Evolutionary conservation across 129 eudicot species (phyloP), one percentile per base, ranked within the genome.

Genomic region (Escallonia herrerae): DNA sequence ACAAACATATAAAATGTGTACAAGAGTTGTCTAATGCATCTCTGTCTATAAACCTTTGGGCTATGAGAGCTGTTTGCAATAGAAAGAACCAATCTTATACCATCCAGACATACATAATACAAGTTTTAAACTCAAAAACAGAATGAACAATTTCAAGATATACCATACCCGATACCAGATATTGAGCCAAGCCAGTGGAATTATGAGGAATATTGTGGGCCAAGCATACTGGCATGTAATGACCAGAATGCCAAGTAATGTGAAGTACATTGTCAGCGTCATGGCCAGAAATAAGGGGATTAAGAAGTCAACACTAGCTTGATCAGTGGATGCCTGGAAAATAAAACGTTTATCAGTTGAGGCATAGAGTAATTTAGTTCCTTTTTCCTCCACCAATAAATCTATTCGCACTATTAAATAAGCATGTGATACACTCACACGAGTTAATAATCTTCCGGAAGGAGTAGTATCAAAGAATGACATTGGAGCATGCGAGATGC

Each of bases 391-490:
- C 56, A 4, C 5, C 2, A 51, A 51, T 3, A 0, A 0, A 47
- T 45, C 49, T 8, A 45, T 39, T n/a, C 41, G 3, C 5, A 56
- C 60, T 14, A 6, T n/a, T 9, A 56, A 61, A 40, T 5, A 3
- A 9, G 9, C 61, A 61, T 10, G 8, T 7, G 12, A 37, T 47
- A 68, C 50, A 76, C 74, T 62, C 58, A 87, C 95, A 67, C 96
- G 93, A 74, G 72, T 89, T 49, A 89, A 73, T 54, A 85, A 71
- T 76, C 96, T 85, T 68, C 96, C 96, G 0, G 93, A 82, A 42
- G 96, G 96, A 3, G 93, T 89, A 47, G 96, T 82, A 55, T 89
- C 96, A 40, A 85, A 89, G 76, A 89, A 89, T 38, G 87, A 85
- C 91, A 89, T 89, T 1, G 96, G 96, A 73, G 96, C 96, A 73